Conservation (phyloP, 176 grass and related monocot species). For the Cenchrus americanus region DNA sequence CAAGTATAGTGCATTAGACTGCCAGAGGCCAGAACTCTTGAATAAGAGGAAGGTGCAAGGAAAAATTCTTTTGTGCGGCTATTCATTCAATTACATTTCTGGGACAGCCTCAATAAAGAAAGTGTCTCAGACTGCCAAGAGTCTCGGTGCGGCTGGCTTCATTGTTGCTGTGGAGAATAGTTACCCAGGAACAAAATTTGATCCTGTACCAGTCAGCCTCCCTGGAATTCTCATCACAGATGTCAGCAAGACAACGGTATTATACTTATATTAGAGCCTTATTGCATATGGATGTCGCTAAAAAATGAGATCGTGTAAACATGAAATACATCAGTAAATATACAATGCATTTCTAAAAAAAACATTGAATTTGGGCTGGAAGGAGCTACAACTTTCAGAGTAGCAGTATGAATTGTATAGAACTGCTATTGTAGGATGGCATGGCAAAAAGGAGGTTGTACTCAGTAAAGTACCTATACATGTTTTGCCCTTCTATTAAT, state of each 20-base stretch:
- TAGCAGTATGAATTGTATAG: conserved; percentile 3
- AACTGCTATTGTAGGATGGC: conserved; percentile 15
- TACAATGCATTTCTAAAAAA: neutral
- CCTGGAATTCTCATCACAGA: conserved; percentile 95
- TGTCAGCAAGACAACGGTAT: conserved; percentile 84
- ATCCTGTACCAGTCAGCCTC: conserved; percentile 92
- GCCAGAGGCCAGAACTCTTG: conserved; percentile 91
- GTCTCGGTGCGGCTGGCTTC: conserved; percentile 88
- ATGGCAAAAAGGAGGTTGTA: neutral
- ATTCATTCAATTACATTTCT: conserved; percentile 97
- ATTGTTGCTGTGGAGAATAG: conserved; percentile 88
- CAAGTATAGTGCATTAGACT: conserved; percentile 90
- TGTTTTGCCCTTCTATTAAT: neutral
- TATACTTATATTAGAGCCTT: neutral
- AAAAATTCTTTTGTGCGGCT: conserved; percentile 93
- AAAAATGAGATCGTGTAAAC: neutral
- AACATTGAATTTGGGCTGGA: neutral
- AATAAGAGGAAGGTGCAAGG: conserved; percentile 87
- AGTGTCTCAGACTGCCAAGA: conserved; percentile 83
- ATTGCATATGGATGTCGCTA: neutral
- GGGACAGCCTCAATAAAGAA: conserved; percentile 97
- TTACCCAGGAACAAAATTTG: conserved; percentile 96
- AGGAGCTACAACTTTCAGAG: neutral
- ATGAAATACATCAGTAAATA: neutral
- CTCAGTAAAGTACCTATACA: neutral